These are phyloP conservation scores for Trypanosoma avium DNA, from an alignment of 208 protist species.

Conservation along the genomic window DNA sequence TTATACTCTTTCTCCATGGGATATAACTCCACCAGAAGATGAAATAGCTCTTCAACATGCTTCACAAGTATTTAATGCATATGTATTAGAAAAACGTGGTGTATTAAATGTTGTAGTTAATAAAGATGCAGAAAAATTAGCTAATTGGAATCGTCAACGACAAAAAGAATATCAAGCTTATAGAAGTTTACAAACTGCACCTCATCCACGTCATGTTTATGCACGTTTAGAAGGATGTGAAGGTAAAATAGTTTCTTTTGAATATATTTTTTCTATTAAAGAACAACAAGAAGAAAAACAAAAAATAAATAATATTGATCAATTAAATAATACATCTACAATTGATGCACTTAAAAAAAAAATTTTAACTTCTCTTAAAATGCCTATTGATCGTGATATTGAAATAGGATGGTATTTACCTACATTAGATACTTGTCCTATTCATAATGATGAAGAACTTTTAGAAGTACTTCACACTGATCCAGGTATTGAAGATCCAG, in stretches of 20 bases:
- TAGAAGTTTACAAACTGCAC: constrained; percentile 41
- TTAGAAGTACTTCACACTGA: constrained; percentile 75
- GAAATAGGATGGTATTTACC: constrained; percentile 87
- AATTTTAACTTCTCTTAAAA: constrained; percentile 43
- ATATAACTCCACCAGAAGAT: constrained; percentile 78
- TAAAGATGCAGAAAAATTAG: constrained; percentile 54
- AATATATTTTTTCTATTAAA: constrained; percentile 55
- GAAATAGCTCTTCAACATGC: constrained; percentile 68
- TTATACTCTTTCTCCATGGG: constrained; percentile 83
- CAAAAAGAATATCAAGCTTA: constrained; percentile 79
- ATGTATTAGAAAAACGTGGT: constrained; percentile 78
- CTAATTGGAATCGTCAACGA: constrained; percentile 66
- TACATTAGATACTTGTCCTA: constrained; percentile 79
- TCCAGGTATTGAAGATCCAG: constrained; percentile 79
- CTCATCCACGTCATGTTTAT: constrained; percentile 81
- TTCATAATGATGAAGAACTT: constrained; percentile 76
- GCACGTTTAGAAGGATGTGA: constrained; percentile 85
- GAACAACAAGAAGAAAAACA: neutral
- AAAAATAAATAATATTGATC: constrained; percentile 5
- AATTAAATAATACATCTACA: constrained; percentile 17
- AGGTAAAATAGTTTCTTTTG: constrained; percentile 80
- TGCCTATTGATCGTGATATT: constrained; percentile 65
- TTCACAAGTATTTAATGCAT: constrained; percentile 78
- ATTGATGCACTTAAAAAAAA: constrained; percentile 48
- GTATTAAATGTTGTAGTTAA: constrained; percentile 52